Evolutionary conservation across 306 rosid genomes (phyloP).

Genomic region (Dalbergia cultrata): DNA sequence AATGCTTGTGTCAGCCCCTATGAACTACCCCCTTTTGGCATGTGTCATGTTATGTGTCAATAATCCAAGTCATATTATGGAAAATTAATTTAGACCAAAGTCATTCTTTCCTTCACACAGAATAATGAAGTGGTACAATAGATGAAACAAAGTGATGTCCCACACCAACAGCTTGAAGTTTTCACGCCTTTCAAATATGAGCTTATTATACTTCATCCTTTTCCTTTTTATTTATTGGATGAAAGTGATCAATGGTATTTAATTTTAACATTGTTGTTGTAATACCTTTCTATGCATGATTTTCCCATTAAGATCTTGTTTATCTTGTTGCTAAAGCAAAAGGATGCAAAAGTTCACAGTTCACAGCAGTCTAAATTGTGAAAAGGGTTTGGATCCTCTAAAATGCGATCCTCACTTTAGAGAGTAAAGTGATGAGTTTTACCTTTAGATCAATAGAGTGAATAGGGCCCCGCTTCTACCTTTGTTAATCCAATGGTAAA

Average conservation of each 20-base stretch:
- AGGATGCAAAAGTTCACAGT: conserved; percentile 21
- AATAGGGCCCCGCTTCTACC: too few species aligned
- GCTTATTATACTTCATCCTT: conserved; percentile 33
- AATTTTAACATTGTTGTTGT: conserved; percentile 25
- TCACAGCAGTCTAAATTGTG: conserved; percentile 31
- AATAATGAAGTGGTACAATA: conserved; percentile 19
- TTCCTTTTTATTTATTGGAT: conserved; percentile 4
- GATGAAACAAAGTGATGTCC: conserved; percentile 9
- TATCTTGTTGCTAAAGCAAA: conserved; percentile 15
- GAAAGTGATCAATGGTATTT: neutral
- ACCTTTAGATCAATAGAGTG: too few species aligned
- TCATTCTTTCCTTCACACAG: conserved; percentile 12
- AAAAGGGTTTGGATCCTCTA: too few species aligned
- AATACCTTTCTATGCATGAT: neutral
- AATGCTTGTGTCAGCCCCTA: neutral
- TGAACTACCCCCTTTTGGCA: conserved; percentile 24
- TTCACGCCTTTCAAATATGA: conserved; percentile 23
- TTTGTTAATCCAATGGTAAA: too few species aligned
- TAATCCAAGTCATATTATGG: conserved; percentile 9
- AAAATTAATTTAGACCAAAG: conserved; percentile 11
- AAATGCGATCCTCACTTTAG: too few species aligned
- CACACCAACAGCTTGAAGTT: conserved; percentile 28
- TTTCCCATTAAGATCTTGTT: conserved; percentile 15
- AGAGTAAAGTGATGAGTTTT: too few species aligned
- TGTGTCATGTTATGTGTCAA: neutral